These are phyloP conservation scores for Populus tremula DNA, from an alignment of 345 rosid species.

Conservation along the genomic window DNA sequence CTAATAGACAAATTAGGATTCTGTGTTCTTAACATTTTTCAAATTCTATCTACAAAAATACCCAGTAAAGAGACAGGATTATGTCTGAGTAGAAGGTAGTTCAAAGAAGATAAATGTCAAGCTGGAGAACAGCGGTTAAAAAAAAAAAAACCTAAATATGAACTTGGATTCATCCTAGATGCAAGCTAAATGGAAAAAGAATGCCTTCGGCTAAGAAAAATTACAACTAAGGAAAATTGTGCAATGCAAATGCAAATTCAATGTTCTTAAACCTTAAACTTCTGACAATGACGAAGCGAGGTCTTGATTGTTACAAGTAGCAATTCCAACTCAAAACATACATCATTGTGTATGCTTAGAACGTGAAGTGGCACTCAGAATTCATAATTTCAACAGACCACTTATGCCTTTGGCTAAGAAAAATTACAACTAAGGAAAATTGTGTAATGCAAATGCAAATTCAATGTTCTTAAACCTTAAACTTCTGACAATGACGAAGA, in stretches of 20 bases:
- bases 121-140: neutral
- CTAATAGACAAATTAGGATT: neutral
- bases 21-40: neutral
- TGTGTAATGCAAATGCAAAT: neutral
- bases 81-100: neutral
- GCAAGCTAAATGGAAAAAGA: neutral
- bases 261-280: neutral
- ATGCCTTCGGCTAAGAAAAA: neutral
- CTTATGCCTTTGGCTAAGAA: neutral
- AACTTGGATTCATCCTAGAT: neutral
- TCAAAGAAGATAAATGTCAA: neutral
- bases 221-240: neutral
- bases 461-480: neutral
- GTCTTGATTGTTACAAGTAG: neutral
- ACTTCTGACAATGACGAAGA: neutral
- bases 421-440: neutral
- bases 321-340: neutral
- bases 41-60: neutral
- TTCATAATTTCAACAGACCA: neutral
- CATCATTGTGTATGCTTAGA: neutral
- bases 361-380: neutral
- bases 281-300: neutral
- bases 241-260: neutral
- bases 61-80: neutral
- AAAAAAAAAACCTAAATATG: neutral